A percentile compares a stretch with the other conserved stretches of the same genome.
Evolutionary conservation across 2,329 filamentous ascomycete species (phyloP).

Genomic region (Penicillium aurantiogriseum): DNA sequence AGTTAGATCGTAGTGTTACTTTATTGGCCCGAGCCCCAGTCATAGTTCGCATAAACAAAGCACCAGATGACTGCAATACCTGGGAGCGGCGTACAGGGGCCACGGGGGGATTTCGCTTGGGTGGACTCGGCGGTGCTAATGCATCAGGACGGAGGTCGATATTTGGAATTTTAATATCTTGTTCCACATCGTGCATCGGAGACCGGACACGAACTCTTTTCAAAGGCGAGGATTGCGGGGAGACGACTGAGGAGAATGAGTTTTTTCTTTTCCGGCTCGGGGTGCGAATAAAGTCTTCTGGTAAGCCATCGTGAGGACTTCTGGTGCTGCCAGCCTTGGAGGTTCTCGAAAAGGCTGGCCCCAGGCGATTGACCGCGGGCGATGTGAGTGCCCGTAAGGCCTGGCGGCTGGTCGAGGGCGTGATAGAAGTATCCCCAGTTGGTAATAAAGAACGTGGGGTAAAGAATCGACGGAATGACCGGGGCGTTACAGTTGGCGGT

Average conservation of each 20-base stretch:
- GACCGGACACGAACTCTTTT: conserved; percentile 41
- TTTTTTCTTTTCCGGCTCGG: conserved; percentile 49
- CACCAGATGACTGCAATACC: conserved; percentile 38
- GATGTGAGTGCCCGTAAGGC: conserved; percentile 46
- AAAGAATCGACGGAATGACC: conserved; percentile 52
- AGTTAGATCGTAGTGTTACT: conserved; percentile 37
- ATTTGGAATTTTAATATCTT: conserved; percentile 29
- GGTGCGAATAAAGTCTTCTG: conserved; percentile 34
- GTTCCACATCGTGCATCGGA: conserved; percentile 32
- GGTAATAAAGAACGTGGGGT: conserved; percentile 48
- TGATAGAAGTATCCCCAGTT: conserved; percentile 32
- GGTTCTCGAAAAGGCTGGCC: conserved; percentile 42
- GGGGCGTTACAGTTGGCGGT: conserved; percentile 50
- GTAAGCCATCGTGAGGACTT: conserved; percentile 26
- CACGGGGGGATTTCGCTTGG: conserved; percentile 27
- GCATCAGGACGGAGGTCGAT: conserved; percentile 25
- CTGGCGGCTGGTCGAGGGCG: conserved; percentile 44
- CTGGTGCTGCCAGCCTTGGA: conserved; percentile 33
- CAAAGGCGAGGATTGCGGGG: conserved; percentile 51
- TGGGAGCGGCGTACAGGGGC: conserved; percentile 38
- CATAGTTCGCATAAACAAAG: conserved; percentile 41
- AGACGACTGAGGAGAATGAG: conserved; percentile 46
- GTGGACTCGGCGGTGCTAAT: conserved; percentile 13
- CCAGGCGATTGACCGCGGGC: conserved; percentile 44
- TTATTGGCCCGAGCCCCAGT: conserved; percentile 31